These are phyloP conservation scores for Perilla frutescens DNA, from an alignment of 257 asterid genomes.

Conservation along the genomic window DNA sequence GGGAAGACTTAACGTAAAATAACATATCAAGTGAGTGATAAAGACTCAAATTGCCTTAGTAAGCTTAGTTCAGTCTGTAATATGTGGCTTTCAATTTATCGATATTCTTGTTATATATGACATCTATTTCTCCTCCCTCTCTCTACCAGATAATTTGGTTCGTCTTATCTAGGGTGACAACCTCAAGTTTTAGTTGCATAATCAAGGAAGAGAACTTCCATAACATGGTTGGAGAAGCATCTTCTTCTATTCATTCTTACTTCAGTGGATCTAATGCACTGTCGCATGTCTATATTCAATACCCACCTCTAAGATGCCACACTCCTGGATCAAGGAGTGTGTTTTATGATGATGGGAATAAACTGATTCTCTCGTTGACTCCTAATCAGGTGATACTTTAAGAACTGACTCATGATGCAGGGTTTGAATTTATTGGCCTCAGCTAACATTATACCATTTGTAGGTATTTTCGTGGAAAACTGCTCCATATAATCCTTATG, in stretches of 20 bases:
- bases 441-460: slow-evolving; percentile 37
- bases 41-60: slow-evolving; percentile 35
- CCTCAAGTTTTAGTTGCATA: slow-evolving; percentile 29
- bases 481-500: slow-evolving; percentile 71
- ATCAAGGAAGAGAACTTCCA: slow-evolving; percentile 34
- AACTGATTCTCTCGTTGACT: slow-evolving; percentile 69
- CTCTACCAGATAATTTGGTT: slow-evolving; percentile 10
- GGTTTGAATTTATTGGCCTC: slow-evolving; percentile 28
- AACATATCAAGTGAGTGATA: slow-evolving; percentile 29
- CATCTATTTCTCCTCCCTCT: not conserved
- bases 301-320: slow-evolving; percentile 80
- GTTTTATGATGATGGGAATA: slow-evolving; percentile 83
- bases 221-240: slow-evolving; percentile 69
- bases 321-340: slow-evolving; percentile 64
- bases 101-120: slow-evolving; percentile 22
- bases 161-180: slow-evolving; percentile 26
- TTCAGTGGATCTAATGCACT: slow-evolving; percentile 80
- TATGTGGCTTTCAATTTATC: not conserved
- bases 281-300: slow-evolving; percentile 79
- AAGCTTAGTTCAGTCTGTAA: slow-evolving; percentile 29
- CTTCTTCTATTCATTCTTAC: slow-evolving; percentile 64
- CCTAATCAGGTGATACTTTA: slow-evolving; percentile 65
- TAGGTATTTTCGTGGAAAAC: slow-evolving; percentile 90
- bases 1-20: slow-evolving; percentile 56
- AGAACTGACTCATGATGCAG: not conserved